Conservation (phyloP, 495 filamentous ascomycete genomes). For the Rhypophila decipiens region DNA sequence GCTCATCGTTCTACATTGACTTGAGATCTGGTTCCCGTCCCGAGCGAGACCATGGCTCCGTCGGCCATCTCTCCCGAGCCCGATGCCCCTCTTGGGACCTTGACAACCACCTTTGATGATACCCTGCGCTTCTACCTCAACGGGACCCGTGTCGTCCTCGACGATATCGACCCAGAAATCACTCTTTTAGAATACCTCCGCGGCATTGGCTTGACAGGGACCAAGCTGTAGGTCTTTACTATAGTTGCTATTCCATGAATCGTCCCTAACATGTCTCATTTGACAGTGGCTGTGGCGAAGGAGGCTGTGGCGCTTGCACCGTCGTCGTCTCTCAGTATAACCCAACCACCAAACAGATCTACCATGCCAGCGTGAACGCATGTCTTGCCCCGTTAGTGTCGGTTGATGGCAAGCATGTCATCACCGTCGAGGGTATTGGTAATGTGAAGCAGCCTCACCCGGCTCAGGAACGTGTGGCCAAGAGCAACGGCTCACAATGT, state of each 20-base stretch:
- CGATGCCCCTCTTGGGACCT: constrained; percentile 15
- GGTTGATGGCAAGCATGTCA: constrained; percentile 96
- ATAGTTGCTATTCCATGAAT: constrained; percentile 10
- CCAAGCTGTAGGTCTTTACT: constrained; percentile 45
- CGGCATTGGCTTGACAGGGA: constrained; percentile 78
- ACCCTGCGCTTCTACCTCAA: constrained; percentile 86
- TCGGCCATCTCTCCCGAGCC: constrained; percentile 36
- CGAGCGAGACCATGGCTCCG: constrained; percentile 36
- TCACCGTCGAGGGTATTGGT: constrained; percentile 97
- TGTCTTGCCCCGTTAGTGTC: constrained; percentile 89
- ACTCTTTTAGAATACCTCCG: constrained; percentile 89
- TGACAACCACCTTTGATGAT: constrained; percentile 39
- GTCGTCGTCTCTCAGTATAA: constrained; percentile 92
- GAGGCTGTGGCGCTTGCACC: constrained; percentile 94
- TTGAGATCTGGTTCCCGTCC: too few species aligned
- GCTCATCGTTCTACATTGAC: too few species aligned
- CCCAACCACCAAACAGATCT: constrained; percentile 81
- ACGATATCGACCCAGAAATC: constrained; percentile 81
- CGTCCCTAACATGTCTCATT: constrained; percentile 17
- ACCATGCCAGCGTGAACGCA: constrained; percentile 90
- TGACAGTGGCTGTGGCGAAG: constrained; percentile 75
- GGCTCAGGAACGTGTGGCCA: constrained; percentile 84
- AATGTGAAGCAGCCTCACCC: constrained; percentile 83
- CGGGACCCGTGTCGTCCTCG: constrained; percentile 80
- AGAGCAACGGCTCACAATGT: constrained; percentile 61